Evolutionary conservation across 768 basidiomycete species (phyloP), one percentile per base, ranked within the genome.

Genomic region (Tricholoma furcatifolium): DNA sequence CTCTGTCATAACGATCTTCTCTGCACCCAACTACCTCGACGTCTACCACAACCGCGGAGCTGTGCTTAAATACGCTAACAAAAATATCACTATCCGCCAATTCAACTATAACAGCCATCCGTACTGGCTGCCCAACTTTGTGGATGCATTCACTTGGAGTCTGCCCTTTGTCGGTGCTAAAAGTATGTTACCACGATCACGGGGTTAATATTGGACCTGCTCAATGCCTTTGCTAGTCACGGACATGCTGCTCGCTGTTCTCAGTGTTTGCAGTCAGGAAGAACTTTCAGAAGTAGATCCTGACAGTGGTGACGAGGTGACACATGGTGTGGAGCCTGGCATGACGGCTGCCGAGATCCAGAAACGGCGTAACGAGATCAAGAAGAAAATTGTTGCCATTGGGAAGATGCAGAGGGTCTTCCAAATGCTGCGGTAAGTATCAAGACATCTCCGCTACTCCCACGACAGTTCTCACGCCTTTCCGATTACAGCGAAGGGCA

Each of bases 111-210:
- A 75, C 30, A 78, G 87, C n/a, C 91, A 94, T 62, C 91, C 91
- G 4, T 97, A 92, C 69, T 95, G 93, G 93, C 68, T 98, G 27
- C 95, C 95, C 0, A 97, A 97, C 72, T 97, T 97, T 62, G 95
- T 95, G 83, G 92, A 98, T 64, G 94, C 93, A 27, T 98, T 98
- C 66, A 96, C 94, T 10, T 98, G 95, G 96, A 92, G 89, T 78
- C 67, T 98, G 51, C 96, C 96, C 0, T 98, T 98, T 66, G 94
- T 98, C 4, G 95, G 94, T 47, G 86, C 92, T 58, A 98, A 98
- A 75, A 97, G 95, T 95, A 56, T 50, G 91, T 43, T 34, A 12
- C 4, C 8, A 32, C 15, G 21, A 4, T 7, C 4, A 20, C 12
- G 2, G 15, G 31, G 3, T 36, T 27, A 35, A 14, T 21, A 11